Percentiles rank a stretch among this genome's conserved stretches.
phyloP scores from a whole-genome alignment of 2,329 filamentous ascomycete species.

The Nothopassalora personata region DNA sequence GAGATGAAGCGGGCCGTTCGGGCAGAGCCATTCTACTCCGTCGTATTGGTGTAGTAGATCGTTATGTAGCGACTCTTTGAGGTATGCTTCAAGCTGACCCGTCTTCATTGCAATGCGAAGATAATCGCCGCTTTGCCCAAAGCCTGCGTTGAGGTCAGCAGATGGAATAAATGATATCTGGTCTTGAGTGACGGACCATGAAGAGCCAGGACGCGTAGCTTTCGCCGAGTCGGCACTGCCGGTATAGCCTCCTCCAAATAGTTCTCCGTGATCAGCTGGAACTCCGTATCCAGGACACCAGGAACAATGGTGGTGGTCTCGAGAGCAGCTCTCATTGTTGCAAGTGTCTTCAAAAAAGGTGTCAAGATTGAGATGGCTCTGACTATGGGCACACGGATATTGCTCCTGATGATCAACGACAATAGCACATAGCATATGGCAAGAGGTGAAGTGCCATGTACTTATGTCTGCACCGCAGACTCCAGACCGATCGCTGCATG shows the following conservation, averaged over 20 bases:
- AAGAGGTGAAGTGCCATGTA: neutral
- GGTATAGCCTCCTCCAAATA: neutral
- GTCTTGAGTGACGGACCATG: constrained; percentile 1
- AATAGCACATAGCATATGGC: neutral
- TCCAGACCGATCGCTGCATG: neutral
- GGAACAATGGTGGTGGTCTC: neutral
- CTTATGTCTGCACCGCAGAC: constrained; percentile 1
- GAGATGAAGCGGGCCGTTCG: constrained; percentile 15
- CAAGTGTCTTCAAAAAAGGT: too few species aligned
- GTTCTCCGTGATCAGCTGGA: neutral
- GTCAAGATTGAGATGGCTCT: too few species aligned
- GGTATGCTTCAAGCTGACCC: constrained; percentile 9
- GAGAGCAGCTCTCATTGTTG: neutral
- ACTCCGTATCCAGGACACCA: neutral
- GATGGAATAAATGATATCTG: neutral
- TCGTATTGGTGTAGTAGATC: constrained; percentile 12
- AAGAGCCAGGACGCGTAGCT: constrained; percentile 4
- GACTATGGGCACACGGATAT: too few species aligned
- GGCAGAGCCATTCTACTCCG: constrained; percentile 15
- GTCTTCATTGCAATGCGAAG: constrained; percentile 16
- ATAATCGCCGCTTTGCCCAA: constrained; percentile 18
- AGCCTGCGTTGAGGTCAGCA: constrained; percentile 6
- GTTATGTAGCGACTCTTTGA: constrained; percentile 6
- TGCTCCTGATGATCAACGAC: too few species aligned
- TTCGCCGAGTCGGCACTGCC: neutral